These are phyloP conservation scores for Apiospora koreana DNA, from an alignment of 2,329 filamentous ascomycete species.

Conservation along the genomic window DNA sequence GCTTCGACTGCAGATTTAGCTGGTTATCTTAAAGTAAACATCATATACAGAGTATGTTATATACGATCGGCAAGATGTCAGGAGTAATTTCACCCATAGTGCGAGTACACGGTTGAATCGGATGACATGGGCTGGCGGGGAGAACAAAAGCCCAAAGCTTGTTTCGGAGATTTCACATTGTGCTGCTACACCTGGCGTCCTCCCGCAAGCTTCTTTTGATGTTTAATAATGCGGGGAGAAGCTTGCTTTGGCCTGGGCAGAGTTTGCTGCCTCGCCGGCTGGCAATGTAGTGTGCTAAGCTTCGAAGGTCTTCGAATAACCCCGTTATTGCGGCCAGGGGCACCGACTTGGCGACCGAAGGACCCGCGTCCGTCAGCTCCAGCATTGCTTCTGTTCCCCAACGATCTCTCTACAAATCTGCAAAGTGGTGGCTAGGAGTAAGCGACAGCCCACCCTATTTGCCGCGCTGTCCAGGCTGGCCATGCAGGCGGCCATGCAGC, in stretches of 20 bases:
- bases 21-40: neutral
- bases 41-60: too few relatives aligned
- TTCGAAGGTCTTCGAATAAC: neutral
- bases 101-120: neutral
- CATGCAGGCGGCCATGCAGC: neutral
- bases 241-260: neutral
- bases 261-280: neutral
- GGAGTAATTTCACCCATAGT: neutral
- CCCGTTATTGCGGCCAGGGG: neutral
- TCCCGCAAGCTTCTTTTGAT: neutral
- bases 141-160: neutral
- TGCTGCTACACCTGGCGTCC: neutral
- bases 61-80: neutral
- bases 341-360: neutral
- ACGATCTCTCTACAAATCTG: neutral
- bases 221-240: neutral
- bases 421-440: neutral
- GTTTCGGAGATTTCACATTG: neutral
- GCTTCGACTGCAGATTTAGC: neutral
- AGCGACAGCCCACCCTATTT: neutral
- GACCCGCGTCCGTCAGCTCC: neutral
- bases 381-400: neutral
- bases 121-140: neutral
- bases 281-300: neutral
- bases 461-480: neutral